A percentile compares a stretch with the other conserved stretches of the same genome.
Evolutionary conservation across 192 early-diverging fungal species (phyloP).

Genomic region (Backusella circina): DNA sequence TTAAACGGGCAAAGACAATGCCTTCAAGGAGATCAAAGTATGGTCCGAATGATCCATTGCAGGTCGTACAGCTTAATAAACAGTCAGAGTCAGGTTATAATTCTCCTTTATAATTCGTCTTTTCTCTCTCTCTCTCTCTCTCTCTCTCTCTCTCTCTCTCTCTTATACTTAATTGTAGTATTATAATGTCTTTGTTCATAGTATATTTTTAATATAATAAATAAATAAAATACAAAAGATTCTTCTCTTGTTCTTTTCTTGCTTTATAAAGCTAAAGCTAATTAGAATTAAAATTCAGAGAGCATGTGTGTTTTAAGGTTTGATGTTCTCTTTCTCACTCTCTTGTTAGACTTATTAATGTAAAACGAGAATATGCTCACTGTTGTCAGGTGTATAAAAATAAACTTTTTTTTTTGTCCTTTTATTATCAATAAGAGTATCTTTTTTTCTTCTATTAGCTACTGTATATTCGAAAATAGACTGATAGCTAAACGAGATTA

Average conservation of each 20-base stretch:
- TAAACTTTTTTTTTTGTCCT: not conserved
- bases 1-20: conserved; percentile 23
- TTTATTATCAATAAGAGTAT: too few relatives aligned
- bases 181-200: conserved; percentile 1
- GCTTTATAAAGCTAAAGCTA: not conserved
- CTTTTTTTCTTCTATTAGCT: too few relatives aligned
- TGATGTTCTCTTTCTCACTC: too few relatives aligned
- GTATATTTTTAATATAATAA: not conserved
- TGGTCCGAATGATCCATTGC: conserved; percentile 23
- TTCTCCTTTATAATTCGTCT: not conserved
- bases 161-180: not conserved
- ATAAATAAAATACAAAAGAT: not conserved
- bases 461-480: too few relatives aligned
- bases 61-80: conserved; percentile 19
- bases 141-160: not conserved
- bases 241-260: not conserved
- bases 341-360: too few relatives aligned
- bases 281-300: not conserved
- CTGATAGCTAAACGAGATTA: too few relatives aligned
- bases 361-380: too few relatives aligned
- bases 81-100: not conserved
- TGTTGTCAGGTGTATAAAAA: not conserved
- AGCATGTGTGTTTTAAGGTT: not conserved
- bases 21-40: conserved; percentile 25
- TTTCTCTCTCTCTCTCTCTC: not conserved